phyloP scores from a whole-genome alignment of 306 rosid genomes.

The Cajanus cajan region DNA sequence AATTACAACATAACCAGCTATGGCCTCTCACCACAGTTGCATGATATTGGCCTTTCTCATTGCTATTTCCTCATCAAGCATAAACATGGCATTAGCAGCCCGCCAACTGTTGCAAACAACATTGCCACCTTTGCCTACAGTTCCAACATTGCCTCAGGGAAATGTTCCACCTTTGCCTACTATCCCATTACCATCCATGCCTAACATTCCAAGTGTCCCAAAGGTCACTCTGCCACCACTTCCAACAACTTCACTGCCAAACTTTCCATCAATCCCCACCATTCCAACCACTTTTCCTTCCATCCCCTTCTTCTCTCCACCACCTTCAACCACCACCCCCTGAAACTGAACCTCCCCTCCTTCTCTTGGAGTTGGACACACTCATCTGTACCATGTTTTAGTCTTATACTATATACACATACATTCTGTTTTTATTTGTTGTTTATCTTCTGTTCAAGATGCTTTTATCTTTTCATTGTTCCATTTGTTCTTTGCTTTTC shows the following conservation, averaged over 20 bases:
- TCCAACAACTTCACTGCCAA: background rate
- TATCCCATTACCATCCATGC: too few species aligned
- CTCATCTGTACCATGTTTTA: background rate
- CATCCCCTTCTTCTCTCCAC: slow-evolving; percentile 34
- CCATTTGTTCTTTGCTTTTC: background rate
- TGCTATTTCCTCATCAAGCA: slow-evolving; percentile 17
- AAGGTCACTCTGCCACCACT: background rate
- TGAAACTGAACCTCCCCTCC: too few species aligned
- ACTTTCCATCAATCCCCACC: slow-evolving; percentile 15
- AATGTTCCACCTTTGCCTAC: background rate
- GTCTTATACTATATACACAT: background rate
- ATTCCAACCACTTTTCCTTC: slow-evolving; percentile 23
- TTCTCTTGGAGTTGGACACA: too few species aligned
- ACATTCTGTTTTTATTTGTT: background rate
- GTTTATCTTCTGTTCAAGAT: background rate
- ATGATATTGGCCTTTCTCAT: slow-evolving; percentile 4
- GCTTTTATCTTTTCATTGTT: background rate
- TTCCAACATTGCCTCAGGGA: slow-evolving; percentile 3
- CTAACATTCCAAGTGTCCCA: slow-evolving; percentile 16
- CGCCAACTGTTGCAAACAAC: slow-evolving; percentile 5
- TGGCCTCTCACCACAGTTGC: slow-evolving; percentile 24
- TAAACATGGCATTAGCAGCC: background rate
- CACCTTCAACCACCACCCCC: slow-evolving; percentile 32
- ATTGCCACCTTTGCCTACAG: background rate
- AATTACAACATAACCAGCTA: background rate